Percentiles rank a stretch among this genome's conserved stretches.
Evolutionary conservation across 2,329 filamentous ascomycete species (phyloP).

Genomic region (Xylariaceae sp.): DNA sequence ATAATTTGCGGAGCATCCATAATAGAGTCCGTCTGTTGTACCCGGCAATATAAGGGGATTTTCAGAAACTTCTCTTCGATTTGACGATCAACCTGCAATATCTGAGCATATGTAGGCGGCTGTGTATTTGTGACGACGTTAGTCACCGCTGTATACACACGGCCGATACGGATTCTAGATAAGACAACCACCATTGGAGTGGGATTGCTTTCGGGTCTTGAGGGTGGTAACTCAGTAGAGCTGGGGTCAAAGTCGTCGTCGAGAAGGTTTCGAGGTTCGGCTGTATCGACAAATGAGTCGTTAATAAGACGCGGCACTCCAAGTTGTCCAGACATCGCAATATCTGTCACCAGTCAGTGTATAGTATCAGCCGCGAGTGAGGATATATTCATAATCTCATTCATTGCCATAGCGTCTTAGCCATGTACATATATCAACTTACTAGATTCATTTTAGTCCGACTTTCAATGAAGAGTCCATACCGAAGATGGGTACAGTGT

Average conservation of each 20-base stretch:
- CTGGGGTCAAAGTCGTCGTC: constrained; percentile 49
- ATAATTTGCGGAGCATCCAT: constrained; percentile 36
- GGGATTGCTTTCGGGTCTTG: constrained; percentile 40
- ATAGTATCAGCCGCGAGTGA: not conserved
- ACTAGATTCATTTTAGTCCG: constrained; percentile 22
- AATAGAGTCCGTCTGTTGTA: constrained; percentile 28
- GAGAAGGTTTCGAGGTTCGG: constrained; percentile 49
- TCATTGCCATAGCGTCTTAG: not conserved
- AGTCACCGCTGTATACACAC: constrained; percentile 25
- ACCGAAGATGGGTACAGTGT: not conserved
- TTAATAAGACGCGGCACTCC: constrained; percentile 51
- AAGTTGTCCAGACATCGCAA: constrained; percentile 49
- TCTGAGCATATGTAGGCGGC: constrained; percentile 28
- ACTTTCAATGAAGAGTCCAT: not conserved
- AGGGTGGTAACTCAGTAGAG: constrained; percentile 46
- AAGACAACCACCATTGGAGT: constrained; percentile 36
- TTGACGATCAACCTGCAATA: constrained; percentile 31
- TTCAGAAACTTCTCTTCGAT: constrained; percentile 32
- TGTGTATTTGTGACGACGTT: constrained; percentile 28
- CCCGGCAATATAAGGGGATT: constrained; percentile 35
- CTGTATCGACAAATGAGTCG: constrained; percentile 47
- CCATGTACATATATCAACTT: not conserved
- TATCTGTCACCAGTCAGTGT: constrained; percentile 37
- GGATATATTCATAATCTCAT: not conserved
- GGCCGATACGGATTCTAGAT: constrained; percentile 30